Base-by-base conservation (phyloP, 1,284 basidiomycete species). In the Exobasidium cylindrosporum region DNA sequence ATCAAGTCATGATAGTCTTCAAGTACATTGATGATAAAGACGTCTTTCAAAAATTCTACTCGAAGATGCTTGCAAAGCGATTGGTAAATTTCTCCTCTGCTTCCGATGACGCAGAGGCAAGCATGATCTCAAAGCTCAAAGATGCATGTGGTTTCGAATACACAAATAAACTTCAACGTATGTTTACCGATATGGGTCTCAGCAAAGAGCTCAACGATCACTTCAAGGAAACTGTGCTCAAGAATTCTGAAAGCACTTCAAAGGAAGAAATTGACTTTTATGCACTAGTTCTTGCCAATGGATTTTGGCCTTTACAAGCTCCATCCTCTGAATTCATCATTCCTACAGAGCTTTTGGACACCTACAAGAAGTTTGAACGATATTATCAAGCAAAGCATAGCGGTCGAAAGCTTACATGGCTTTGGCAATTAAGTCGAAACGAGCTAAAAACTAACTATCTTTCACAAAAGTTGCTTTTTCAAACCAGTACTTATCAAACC, bases 11-110 rank as follows among this genome's bases (percentile, higher is more conserved):
- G 95, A 85, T 94, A 49, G 84, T 98, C 56, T 98, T 99, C 89
- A 97, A 97, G 82, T 98, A 97, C 81, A 89, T 98, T 72, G 93
- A 97, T 81, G 96, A 98, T 84, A 97, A 97, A 84, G 96, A 98
- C 76, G 93, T 98, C 11, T 99, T 98, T 88, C 95, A 97, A 80
- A 92, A 91, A 50, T 99, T 97, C 85, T 99, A 99, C 84, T 91
- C 91, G 49, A 97, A 92, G 73, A 95, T 95, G 83, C 84, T 99
- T 23, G 94, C 93, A 50, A 91, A 91, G 78, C 92, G 96, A 70
- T 87, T 99, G 35, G 94, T 99, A 69, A 89, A 92, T 73, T 88
- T 88, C 35, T 87, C 90, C 23, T 97, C 93, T 23, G 92, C 93
- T 4, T 97, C 94, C 2, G 95, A 97, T 75, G 96, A 99, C 82